Evolutionary conservation across 139 green algal species (phyloP).

Genomic region (Yamagishiella unicocca): DNA sequence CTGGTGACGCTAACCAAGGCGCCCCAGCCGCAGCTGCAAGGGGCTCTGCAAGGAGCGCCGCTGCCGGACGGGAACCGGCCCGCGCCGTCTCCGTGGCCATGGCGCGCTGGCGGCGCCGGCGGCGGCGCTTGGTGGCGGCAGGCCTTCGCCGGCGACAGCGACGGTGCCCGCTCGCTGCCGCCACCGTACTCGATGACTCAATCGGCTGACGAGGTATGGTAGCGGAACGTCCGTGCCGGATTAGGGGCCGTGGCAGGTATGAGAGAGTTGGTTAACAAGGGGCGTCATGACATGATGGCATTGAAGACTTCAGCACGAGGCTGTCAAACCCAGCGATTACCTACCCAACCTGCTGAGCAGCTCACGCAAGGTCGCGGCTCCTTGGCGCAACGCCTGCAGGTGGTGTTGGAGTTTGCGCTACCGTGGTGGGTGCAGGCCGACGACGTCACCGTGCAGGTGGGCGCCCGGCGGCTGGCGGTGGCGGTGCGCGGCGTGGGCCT

Average conservation of each 20-base stretch:
- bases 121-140: slow-evolving; percentile 12
- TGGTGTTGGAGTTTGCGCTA: slow-evolving; percentile 74
- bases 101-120: background rate
- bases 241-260: too few relatives aligned
- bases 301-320: too few relatives aligned
- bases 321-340: too few relatives aligned
- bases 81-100: background rate
- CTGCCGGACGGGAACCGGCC: background rate
- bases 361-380: too few relatives aligned
- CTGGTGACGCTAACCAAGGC: slow-evolving; percentile 32
- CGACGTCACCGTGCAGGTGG: slow-evolving; percentile 72
- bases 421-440: slow-evolving; percentile 81
- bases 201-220: background rate
- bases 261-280: too few relatives aligned
- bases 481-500: slow-evolving; percentile 10
- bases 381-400: too few relatives aligned
- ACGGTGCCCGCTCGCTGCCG: slow-evolving; percentile 17
- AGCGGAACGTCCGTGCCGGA: too few relatives aligned
- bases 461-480: background rate
- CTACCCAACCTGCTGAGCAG: too few relatives aligned
- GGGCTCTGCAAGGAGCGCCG: too few relatives aligned
- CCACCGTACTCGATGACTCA: slow-evolving; percentile 31
- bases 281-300: too few relatives aligned
- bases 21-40: background rate
- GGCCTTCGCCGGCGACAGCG: slow-evolving; percentile 13